phyloP scores from a whole-genome alignment of 176 grass and related monocot species.

The Eleusine coracana region DNA sequence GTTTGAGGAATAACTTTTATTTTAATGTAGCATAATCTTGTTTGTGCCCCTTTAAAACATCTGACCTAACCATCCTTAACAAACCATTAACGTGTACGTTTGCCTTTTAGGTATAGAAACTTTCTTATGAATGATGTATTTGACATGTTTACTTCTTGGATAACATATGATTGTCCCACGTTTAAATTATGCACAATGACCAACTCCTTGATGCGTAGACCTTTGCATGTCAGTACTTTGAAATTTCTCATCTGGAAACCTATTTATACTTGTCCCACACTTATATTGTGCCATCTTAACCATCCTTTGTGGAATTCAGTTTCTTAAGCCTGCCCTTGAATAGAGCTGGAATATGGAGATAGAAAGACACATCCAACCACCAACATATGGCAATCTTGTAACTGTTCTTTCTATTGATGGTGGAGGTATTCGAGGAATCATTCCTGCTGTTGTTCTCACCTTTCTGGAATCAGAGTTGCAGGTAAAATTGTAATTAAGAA shows the following conservation, averaged over 20 bases:
- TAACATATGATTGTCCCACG: slow-evolving; percentile 28
- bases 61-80: not conserved
- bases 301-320: not conserved
- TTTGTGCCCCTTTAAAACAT: slow-evolving; percentile 23
- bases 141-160: slow-evolving; percentile 23
- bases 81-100: slow-evolving; percentile 32
- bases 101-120: slow-evolving; percentile 15
- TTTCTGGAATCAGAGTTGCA: slow-evolving; percentile 88
- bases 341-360: slow-evolving; percentile 48
- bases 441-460: slow-evolving; percentile 72
- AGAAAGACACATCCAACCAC: slow-evolving; percentile 58
- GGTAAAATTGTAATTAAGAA: slow-evolving; percentile 51
- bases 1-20: slow-evolving; percentile 12
- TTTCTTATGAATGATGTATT: slow-evolving; percentile 29
- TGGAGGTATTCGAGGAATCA: slow-evolving; percentile 90
- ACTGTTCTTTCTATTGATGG: slow-evolving; percentile 85
- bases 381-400: slow-evolving; percentile 83
- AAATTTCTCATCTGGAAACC: slow-evolving; percentile 29
- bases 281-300: slow-evolving; percentile 25
- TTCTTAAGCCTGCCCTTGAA: slow-evolving; percentile 1
- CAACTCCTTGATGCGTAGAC: slow-evolving; percentile 1
- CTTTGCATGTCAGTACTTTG: not conserved
- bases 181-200: slow-evolving; percentile 42
- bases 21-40: not conserved
- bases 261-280: slow-evolving; percentile 36